Conservation (phyloP, 768 basidiomycete species). For the Lanmaoa pseudosensibilis region DNA sequence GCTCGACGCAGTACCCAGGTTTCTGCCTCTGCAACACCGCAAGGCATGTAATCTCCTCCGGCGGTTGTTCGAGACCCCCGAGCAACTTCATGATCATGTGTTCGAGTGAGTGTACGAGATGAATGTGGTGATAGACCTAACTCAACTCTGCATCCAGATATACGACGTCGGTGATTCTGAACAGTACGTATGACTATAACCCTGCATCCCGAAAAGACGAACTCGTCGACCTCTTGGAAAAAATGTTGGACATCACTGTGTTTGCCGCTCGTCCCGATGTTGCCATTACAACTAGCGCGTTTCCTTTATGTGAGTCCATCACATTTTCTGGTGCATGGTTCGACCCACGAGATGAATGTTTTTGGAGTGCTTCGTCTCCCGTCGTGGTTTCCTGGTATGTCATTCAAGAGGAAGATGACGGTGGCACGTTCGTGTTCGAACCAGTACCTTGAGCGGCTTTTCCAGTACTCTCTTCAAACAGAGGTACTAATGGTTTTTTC, state of each 20-base stretch:
- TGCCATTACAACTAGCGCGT: background rate
- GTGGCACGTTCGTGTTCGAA: background rate
- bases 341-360: too few relatives aligned
- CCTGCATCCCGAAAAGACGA: too few relatives aligned
- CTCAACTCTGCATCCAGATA: background rate
- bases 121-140: background rate
- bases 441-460: background rate
- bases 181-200: constrained; percentile 5
- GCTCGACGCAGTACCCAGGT: background rate
- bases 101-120: constrained; percentile 4
- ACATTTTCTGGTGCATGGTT: background rate
- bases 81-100: background rate
- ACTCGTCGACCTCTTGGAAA: background rate
- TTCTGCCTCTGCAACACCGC: background rate
- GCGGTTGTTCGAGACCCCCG: background rate
- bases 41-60: constrained; percentile 7
- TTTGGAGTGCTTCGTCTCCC: constrained; percentile 1
- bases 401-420: constrained; percentile 1
- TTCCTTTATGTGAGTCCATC: constrained; percentile 2
- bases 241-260: background rate
- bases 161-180: constrained; percentile 1
- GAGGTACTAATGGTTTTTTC: background rate
- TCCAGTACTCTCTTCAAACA: constrained; percentile 1
- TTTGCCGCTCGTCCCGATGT: background rate
- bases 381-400: constrained; percentile 3